Percentiles rank a stretch among this genome's conserved stretches.
Evolutionary conservation across 2,329 filamentous ascomycete genomes (phyloP).

Genomic region (Aspergillus flavus): DNA sequence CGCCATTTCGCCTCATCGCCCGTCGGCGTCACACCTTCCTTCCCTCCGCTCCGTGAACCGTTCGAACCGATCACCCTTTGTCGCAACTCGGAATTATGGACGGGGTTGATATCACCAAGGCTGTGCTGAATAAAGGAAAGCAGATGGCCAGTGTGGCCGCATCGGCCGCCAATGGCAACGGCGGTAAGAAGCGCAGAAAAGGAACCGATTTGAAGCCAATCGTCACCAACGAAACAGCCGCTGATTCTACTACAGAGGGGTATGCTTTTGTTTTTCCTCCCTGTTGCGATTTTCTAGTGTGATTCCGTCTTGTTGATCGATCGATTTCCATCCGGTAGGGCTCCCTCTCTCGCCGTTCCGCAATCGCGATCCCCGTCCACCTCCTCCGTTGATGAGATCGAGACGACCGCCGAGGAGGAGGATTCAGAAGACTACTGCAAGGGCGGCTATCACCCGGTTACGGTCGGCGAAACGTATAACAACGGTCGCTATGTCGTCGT

Average conservation of each 20-base stretch:
- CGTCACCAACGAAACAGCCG: slow-evolving; percentile 61
- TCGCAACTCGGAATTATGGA: slow-evolving; percentile 55
- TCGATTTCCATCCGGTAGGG: slow-evolving; percentile 16
- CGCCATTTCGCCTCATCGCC: not conserved
- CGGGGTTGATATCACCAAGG: slow-evolving; percentile 65
- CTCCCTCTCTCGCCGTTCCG: slow-evolving; percentile 52
- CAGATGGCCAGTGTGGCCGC: slow-evolving; percentile 58
- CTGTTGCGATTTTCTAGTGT: slow-evolving; percentile 6
- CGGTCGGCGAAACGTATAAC: slow-evolving; percentile 95
- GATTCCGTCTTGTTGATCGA: slow-evolving; percentile 5
- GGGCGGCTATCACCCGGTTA: slow-evolving; percentile 94
- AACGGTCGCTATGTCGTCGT: slow-evolving; percentile 95
- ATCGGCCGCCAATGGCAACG: slow-evolving; percentile 55
- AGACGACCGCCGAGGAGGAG: slow-evolving; percentile 96
- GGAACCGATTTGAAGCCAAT: slow-evolving; percentile 66
- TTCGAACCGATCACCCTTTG: not conserved
- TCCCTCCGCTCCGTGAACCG: slow-evolving; percentile 12
- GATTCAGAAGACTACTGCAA: slow-evolving; percentile 99
- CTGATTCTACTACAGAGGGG: slow-evolving; percentile 48
- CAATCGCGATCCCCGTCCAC: slow-evolving; percentile 74
- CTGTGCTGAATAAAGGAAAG: slow-evolving; percentile 67
- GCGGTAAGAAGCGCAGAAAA: slow-evolving; percentile 67
- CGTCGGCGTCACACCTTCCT: not conserved
- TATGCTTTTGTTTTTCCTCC: slow-evolving; percentile 28
- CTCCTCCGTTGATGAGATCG: slow-evolving; percentile 79